Evolutionary conservation across 257 asterid genomes (phyloP), one percentile per base, ranked within the genome.

Genomic region (Nicotiana tomentosiformis): DNA sequence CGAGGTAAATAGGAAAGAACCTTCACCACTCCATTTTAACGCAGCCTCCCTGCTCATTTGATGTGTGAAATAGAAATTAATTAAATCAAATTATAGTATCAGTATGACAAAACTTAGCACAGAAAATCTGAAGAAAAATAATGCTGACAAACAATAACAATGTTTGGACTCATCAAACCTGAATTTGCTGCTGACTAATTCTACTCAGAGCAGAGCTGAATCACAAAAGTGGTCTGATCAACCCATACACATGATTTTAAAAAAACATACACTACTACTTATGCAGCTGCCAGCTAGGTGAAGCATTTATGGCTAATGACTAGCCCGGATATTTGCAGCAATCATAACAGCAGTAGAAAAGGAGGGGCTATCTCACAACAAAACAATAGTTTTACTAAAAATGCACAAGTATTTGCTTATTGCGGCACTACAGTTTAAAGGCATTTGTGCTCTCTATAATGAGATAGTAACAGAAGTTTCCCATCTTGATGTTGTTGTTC

Each of bases 1-100:
- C 70, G 99, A 96, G 83, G 98, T 96, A 84, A 96, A 93, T 17
- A 96, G 84, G 89, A 96, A 96, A 83, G 97, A 89, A 66, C 99
- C 99, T 88, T 94, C 97, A 66, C 98, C 98, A 56, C 87, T 92
- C 99, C 99, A 96, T 55, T 83, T 91, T 77, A 91, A 89, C 64
- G 94, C 91, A 67, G 99, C 98, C 74, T 91, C 97, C 89, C 99
- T 96, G 89, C 83, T 80, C 37, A 62, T 76, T 77, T 74, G 26
- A 74, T 26, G 43, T 26, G 80, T 26, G 64, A 74, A 49, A 49
- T 74, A 72, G 37, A 72, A 72, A 72, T 6, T 23, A 72, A 46
- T 43, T 46, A 14, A 74, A 49, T 53, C 62, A 74, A 74, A 74
- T 49, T 74, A 15, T 26, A 49, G 39, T 49, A 74, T 74, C 79